Evolutionary conservation across 2,329 filamentous ascomycete species (phyloP).

Genomic region (Pseudonectria buxi): DNA sequence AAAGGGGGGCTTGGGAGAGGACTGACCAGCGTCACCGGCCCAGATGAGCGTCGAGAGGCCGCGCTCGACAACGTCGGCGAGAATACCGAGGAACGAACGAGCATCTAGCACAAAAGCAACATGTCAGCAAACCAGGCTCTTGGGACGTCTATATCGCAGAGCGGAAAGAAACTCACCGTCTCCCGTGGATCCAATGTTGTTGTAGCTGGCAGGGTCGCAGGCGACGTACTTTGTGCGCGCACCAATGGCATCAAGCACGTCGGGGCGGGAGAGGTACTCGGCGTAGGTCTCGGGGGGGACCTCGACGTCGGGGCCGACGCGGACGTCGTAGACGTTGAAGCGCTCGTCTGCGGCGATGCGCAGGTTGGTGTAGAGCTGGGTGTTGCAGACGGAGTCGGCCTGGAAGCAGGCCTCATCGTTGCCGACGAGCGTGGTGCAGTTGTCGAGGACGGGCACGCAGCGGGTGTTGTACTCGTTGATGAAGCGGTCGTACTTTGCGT

Average conservation of each 20-base stretch:
- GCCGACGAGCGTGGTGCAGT: constrained; percentile 16
- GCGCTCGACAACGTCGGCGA: constrained; percentile 39
- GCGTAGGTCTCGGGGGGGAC: constrained; percentile 18
- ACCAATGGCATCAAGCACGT: constrained; percentile 19
- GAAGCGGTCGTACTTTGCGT: constrained; percentile 13
- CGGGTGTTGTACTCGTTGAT: constrained; percentile 24
- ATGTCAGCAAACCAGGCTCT: too few relatives aligned
- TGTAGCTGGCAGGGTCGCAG: constrained; percentile 18
- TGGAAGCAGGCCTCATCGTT: constrained; percentile 21
- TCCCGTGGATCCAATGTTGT: constrained; percentile 16
- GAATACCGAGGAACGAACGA: constrained; percentile 36
- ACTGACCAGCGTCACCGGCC: constrained; percentile 44
- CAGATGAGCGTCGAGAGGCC: constrained; percentile 45
- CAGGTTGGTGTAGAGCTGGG: constrained; percentile 20
- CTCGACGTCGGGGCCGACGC: constrained; percentile 20
- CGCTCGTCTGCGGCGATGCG: constrained; percentile 19
- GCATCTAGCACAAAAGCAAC: constrained; percentile 20
- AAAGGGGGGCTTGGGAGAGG: background rate
- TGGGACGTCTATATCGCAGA: too few relatives aligned
- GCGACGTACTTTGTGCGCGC: constrained; percentile 18
- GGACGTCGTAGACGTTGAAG: constrained; percentile 43
- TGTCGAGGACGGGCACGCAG: constrained; percentile 15
- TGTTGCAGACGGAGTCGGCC: constrained; percentile 21
- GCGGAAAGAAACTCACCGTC: constrained; percentile 12
- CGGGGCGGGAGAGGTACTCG: constrained; percentile 16